Base-by-base conservation (phyloP, 2,329 filamentous ascomycete genomes). In the Colletotrichum phormii region DNA sequence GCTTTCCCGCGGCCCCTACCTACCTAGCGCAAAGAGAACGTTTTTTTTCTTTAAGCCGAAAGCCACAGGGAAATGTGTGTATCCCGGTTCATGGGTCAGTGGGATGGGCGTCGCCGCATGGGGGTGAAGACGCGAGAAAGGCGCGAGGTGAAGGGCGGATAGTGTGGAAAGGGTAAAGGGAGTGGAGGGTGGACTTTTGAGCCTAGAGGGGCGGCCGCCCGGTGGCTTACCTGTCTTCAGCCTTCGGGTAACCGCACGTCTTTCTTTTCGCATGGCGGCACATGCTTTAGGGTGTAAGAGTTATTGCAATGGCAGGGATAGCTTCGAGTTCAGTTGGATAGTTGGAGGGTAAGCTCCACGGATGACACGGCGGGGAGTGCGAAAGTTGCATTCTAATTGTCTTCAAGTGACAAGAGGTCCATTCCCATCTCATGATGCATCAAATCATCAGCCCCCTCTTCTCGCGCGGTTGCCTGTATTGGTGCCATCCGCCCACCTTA, bases 81-180 rank as follows among this genome's bases (percentile, higher is more conserved):
- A 55, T 61, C 66, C 70, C 22, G 66, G 60, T 65, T 46, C 26
- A 64, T 65, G 70, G 66, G 66, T 70, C 46, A 24, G n/a, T 26
- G 26, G 70, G 31, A 31, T 33, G 15, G 70, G 66, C 60, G 55
- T 70, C 70, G 70, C 67, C 29, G 70, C 70, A 70, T 65, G 60
- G 68, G 70, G 66, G 31, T 35, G 60, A 65, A 65, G 70, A 70
- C 49, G 70, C 66, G 70, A 72, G 70, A 55, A 55, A 59, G 53
- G 59, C 58, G 69, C 31, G 31, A 64, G 54, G 49, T 42, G 51
- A 35, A 51, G 24, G n/a, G 11, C 42, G 46, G 53, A 35, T n/a
- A 11, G 61, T 12, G 42, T 49, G 42, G 42, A 49, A 49, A n/a
- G 42, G 42, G 42, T 49, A 18, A 49, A n/a, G 42, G 42, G 42